A percentile compares a stretch with the other conserved stretches of the same genome.
These are phyloP conservation scores for Nicotiana noctiflora DNA, from an alignment of 257 asterid genomes.

Conservation along the genomic window DNA sequence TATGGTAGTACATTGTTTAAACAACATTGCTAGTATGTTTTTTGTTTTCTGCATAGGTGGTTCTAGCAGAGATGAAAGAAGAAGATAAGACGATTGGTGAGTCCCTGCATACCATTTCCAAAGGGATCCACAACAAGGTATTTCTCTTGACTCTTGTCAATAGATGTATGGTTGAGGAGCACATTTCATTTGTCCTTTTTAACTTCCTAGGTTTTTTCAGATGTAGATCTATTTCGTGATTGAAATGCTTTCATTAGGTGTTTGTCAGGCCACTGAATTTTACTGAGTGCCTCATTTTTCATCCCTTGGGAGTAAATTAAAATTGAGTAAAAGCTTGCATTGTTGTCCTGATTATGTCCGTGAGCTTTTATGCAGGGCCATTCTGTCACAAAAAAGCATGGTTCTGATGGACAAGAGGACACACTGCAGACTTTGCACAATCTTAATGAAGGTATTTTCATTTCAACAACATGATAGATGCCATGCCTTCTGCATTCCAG, in stretches of 20 bases:
- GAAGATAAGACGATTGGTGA: constrained; percentile 59
- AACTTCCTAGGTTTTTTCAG: too few species aligned
- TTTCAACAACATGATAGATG: background rate
- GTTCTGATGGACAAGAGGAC: constrained; percentile 49
- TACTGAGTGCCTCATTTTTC: background rate
- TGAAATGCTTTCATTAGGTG: background rate
- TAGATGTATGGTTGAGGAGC: background rate
- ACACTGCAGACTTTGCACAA: constrained; percentile 78
- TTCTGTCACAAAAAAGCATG: constrained; percentile 49
- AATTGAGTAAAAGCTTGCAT: background rate
- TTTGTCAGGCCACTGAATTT: background rate
- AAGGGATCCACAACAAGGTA: constrained; percentile 72
- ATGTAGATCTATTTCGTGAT: background rate
- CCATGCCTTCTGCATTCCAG: background rate
- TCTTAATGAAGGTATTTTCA: constrained; percentile 62
- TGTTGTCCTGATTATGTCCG: background rate
- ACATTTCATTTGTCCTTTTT: background rate
- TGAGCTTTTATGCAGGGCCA: constrained; percentile 51
- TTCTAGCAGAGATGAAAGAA: constrained; percentile 66
- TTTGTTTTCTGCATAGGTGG: constrained; percentile 32
- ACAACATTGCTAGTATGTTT: background rate
- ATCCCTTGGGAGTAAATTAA: background rate
- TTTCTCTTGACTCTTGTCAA: background rate
- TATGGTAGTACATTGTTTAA: background rate
- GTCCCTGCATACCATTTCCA: constrained; percentile 65